These are phyloP conservation scores for Fusarium mangiferae DNA, from an alignment of 2,329 filamentous ascomycete species.

Conservation along the genomic window DNA sequence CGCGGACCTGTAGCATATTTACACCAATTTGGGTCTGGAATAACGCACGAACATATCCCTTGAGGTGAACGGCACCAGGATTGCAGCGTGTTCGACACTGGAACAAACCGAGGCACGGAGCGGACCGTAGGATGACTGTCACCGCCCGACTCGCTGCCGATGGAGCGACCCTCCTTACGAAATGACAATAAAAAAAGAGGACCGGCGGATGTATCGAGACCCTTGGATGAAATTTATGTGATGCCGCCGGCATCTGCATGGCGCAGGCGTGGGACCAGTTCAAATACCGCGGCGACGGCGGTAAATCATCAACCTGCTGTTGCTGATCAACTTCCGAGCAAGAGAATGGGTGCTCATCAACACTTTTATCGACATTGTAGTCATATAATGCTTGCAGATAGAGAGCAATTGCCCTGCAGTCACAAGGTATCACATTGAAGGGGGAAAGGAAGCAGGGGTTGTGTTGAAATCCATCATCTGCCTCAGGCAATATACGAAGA, in stretches of 20 bases:
- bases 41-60: background rate
- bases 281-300: conserved; percentile 28
- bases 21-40: background rate
- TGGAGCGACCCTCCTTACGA: conserved; percentile 1
- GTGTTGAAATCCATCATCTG: background rate
- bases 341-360: background rate
- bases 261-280: conserved; percentile 22
- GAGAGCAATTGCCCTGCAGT: background rate
- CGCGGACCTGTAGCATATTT: background rate
- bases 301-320: conserved; percentile 33
- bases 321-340: background rate
- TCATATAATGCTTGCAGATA: background rate
- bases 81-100: background rate
- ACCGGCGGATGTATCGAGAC: background rate
- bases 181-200: background rate
- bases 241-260: conserved; percentile 13
- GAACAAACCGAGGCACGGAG: conserved; percentile 11
- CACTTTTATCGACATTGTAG: background rate
- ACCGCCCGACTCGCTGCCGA: conserved; percentile 8
- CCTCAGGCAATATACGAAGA: background rate
- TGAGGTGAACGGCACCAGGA: background rate
- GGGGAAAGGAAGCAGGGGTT: background rate
- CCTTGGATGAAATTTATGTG: background rate
- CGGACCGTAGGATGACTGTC: conserved; percentile 17
- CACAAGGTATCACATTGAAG: background rate